Conservation (phyloP, 2,329 filamentous ascomycete species). For the Cryphonectria parasitica region DNA sequence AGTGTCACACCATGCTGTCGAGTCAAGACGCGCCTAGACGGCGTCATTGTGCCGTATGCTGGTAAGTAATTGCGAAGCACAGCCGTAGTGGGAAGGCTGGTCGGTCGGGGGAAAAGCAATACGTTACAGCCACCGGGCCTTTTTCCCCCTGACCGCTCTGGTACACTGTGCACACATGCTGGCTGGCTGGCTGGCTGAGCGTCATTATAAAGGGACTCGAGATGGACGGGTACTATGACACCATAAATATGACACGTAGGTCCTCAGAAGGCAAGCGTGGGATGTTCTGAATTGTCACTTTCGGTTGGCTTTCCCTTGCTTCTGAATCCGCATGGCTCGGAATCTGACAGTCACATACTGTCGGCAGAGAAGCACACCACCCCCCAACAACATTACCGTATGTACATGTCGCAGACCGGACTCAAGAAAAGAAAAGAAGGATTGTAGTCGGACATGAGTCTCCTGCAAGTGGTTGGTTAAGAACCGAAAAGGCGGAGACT, state of each 20-base stretch:
- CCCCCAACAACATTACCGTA: background rate
- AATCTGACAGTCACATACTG: background rate
- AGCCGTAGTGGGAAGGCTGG: too few relatives aligned
- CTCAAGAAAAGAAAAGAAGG: background rate
- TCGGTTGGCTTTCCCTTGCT: background rate
- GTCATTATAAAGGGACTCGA: background rate
- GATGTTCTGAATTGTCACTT: background rate
- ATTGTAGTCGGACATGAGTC: background rate
- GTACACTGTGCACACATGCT: background rate
- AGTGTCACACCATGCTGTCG: background rate
- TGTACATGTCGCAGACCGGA: background rate
- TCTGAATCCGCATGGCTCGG: background rate
- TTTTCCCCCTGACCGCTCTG: background rate
- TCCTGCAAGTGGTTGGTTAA: background rate
- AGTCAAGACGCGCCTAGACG: background rate
- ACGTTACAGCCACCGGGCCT: background rate
- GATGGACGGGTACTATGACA: background rate
- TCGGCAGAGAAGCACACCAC: background rate
- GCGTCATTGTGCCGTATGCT: background rate
- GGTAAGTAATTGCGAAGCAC: background rate
- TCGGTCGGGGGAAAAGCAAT: background rate
- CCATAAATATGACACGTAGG: background rate
- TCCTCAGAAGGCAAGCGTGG: background rate
- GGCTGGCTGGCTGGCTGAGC: background rate
- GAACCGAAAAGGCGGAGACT: background rate